Evolutionary conservation across 768 basidiomycete genomes (phyloP).

Genomic region (Kwoniella pini): DNA sequence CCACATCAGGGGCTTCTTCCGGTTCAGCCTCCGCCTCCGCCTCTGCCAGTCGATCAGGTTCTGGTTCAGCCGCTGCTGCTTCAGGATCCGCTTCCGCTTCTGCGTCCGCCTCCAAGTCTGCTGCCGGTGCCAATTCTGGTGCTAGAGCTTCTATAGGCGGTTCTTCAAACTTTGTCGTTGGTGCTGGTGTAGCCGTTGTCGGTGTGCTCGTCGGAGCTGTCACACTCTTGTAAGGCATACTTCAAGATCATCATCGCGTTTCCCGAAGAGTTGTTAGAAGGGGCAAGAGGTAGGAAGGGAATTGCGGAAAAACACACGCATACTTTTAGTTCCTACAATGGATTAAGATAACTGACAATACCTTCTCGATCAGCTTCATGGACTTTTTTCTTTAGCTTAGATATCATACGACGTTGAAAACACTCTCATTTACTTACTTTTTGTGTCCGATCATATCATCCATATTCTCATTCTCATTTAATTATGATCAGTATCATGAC

Average conservation of each 20-base stretch:
- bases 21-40: constrained; percentile 22
- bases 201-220: constrained; percentile 22
- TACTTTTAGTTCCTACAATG: too few relatives aligned
- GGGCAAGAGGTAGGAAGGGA: too few relatives aligned
- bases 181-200: constrained; percentile 12
- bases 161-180: not conserved
- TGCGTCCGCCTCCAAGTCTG: constrained; percentile 1
- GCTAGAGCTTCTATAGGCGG: not conserved
- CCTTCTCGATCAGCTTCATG: not conserved
- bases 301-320: too few relatives aligned
- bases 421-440: too few relatives aligned
- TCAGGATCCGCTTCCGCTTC: constrained; percentile 6
- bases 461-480: too few relatives aligned
- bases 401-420: not conserved
- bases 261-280: too few relatives aligned
- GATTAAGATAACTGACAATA: too few relatives aligned
- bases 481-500: too few relatives aligned
- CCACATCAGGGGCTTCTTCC: constrained; percentile 56
- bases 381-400: not conserved
- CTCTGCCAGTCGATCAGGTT: constrained; percentile 16
- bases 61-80: constrained; percentile 8
- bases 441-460: too few relatives aligned
- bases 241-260: too few relatives aligned
- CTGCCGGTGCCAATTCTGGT: constrained; percentile 7
- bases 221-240: constrained; percentile 11